Conservation (phyloP, 2,329 filamentous ascomycete species). For the Pseudogymnoascus sp. region DNA sequence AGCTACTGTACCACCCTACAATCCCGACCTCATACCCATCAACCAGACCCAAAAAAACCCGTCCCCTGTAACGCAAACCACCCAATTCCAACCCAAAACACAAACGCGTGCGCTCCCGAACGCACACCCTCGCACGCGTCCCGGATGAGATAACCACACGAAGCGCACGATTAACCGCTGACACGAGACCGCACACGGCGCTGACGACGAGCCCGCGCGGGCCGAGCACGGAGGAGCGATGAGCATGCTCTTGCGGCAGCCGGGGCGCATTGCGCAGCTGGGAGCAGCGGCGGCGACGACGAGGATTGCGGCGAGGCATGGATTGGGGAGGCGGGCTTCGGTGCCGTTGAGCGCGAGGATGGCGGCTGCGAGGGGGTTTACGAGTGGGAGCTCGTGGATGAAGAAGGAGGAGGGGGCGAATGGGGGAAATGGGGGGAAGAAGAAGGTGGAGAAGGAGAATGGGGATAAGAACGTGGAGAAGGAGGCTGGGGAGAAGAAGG, state of each 20-base stretch:
- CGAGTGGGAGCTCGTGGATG: neutral
- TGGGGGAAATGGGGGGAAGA: neutral
- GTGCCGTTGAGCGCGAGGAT: neutral
- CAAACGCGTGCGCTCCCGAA: neutral
- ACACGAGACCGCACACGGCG: neutral
- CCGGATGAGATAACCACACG: neutral
- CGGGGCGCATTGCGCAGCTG: slow-evolving; percentile 3
- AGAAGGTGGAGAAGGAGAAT: neutral
- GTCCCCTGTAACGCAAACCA: neutral
- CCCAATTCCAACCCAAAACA: neutral
- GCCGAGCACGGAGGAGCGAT: slow-evolving; percentile 7
- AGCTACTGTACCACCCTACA: too few species aligned
- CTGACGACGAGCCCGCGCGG: slow-evolving; percentile 3
- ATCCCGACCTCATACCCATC: neutral
- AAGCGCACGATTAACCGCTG: neutral
- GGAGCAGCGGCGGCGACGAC: neutral
- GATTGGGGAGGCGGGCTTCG: neutral
- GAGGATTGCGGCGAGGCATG: neutral
- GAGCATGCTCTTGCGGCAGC: neutral
- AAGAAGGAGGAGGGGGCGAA: neutral
- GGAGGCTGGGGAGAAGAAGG: neutral
- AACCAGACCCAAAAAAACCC: neutral
- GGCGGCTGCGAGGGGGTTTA: neutral
- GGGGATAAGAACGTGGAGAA: neutral
- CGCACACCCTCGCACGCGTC: neutral